Conservation (phyloP, 306 rosid genomes). For the Cicer chorassanicum region DNA sequence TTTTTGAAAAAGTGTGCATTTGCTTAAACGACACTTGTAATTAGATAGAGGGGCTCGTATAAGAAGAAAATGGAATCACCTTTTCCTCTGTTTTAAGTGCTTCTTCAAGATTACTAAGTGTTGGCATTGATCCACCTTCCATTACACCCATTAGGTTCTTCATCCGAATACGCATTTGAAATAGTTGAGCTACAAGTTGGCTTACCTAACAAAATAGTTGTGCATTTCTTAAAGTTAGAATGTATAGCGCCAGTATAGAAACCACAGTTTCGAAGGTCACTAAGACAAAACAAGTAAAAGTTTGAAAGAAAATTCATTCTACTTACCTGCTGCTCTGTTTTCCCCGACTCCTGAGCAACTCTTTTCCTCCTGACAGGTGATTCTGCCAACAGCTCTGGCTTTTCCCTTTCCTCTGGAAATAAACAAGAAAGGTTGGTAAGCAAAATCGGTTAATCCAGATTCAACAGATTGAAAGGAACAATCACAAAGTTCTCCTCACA, state of each 20-base stretch:
- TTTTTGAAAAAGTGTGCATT: too few relatives aligned
- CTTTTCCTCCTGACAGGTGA: conserved; percentile 88
- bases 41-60: background rate
- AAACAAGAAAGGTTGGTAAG: conserved; percentile 42
- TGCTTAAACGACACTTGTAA: too few relatives aligned
- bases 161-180: conserved; percentile 97
- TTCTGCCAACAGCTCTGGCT: conserved; percentile 93
- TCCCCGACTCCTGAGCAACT: conserved; percentile 89
- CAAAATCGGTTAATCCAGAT: conserved; percentile 19
- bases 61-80: conserved; percentile 55
- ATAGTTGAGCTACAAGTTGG: conserved; percentile 89
- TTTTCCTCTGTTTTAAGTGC: conserved; percentile 85
- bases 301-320: conserved; percentile 36
- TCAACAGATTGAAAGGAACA: background rate
- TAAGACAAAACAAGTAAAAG: background rate
- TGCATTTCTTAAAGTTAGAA: conserved; percentile 36
- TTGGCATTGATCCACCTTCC: conserved; percentile 89
- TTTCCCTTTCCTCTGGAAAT: conserved; percentile 89
- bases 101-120: conserved; percentile 85
- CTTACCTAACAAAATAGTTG: conserved; percentile 65
- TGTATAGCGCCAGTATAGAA: conserved; percentile 25
- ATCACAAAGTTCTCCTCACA: conserved; percentile 23
- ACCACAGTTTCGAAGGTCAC: conserved; percentile 19
- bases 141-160: conserved; percentile 90
- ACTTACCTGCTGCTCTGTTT: conserved; percentile 92